Conservation (phyloP, 495 filamentous ascomycete species). For the Penicillium bialowiezense region DNA sequence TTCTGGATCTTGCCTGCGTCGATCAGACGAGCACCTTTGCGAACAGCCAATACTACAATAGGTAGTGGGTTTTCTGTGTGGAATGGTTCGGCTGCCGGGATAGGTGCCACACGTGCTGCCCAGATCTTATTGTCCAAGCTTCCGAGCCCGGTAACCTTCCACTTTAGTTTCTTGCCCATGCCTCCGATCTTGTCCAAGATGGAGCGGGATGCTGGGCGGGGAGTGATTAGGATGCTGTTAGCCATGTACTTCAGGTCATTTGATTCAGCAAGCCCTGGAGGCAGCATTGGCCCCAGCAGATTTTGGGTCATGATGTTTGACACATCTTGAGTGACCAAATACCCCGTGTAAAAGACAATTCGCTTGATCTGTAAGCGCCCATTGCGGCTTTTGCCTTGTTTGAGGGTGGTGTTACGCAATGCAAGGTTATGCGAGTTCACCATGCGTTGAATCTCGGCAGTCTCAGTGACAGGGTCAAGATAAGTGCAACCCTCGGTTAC, state of each 20-base stretch:
- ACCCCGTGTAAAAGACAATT: constrained; percentile 91
- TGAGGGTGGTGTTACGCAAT: constrained; percentile 34
- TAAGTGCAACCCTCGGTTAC: constrained; percentile 71
- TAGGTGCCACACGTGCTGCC: constrained; percentile 75
- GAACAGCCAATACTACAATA: constrained; percentile 71
- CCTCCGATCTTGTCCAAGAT: constrained; percentile 83
- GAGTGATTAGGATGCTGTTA: constrained; percentile 86
- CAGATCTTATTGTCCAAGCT: constrained; percentile 76
- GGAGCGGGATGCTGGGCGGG: constrained; percentile 61
- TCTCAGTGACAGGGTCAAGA: constrained; percentile 81
- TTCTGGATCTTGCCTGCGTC: constrained; percentile 80
- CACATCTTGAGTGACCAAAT: constrained; percentile 70
- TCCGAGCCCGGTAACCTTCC: constrained; percentile 76
- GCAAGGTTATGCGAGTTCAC: constrained; percentile 81
- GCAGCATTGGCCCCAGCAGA: constrained; percentile 54
- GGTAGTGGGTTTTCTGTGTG: constrained; percentile 74
- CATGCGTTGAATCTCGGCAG: constrained; percentile 81
- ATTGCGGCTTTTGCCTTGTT: constrained; percentile 29
- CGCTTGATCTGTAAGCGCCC: constrained; percentile 69
- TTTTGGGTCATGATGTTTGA: constrained; percentile 67
- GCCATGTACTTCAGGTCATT: constrained; percentile 78
- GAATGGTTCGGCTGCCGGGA: constrained; percentile 58
- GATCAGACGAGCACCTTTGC: constrained; percentile 67
- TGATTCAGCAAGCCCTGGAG: constrained; percentile 41
- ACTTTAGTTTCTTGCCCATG: constrained; percentile 73